Base-by-base conservation (phyloP, 371 early-diverging fungal genomes). In the Rhizopus arrhizus region DNA sequence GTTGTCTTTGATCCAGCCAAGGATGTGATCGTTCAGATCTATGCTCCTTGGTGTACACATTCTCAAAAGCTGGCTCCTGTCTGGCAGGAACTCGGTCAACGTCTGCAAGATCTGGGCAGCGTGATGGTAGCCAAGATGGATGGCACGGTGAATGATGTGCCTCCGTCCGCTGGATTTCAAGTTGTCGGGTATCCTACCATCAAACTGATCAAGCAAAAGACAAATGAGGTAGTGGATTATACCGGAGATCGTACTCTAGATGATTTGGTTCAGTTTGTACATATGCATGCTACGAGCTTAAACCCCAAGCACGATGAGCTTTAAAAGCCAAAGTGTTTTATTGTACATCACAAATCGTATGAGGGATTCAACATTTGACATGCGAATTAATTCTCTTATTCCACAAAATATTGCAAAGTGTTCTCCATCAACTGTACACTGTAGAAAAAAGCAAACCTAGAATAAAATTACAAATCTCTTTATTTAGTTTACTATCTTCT, bases 161-260 rank as follows among this genome's bases (percentile, higher is more conserved):
- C 96, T 16, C 53, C 78, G 10, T 64, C 65, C 51, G 75, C 82
- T 29, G 79, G 77, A 11, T 88, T 91, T 75, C 66, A 77, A 56
- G 62, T 96, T 49, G 64, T 84, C 56, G 95, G 93, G 15, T 96
- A 93, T 90, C 97, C 96, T 48, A 96, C 96, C 58, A 79, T 96
- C 59, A 89, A 89, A 68, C 75, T 95, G 36, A 83, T 91, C 79
- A 92, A 92, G 78, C 94, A 90, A 51, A 70, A 77, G 58, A 66
- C 74, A 8, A 93, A 93, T 66, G 78, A 81, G 38, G 65, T 89
- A 12, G 76, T 92, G 48, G 85, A 88, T 65, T 96, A 87, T 81
- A 69, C 74, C 34, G 95, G 95, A 56, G 84, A 88, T 63, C 89
- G 97, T 59, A 74, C 84, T 31, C 42, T 89, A 22, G 90, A 89